phyloP scores from a whole-genome alignment of 2,329 filamentous ascomycete genomes.

The Sporothrix luriei region DNA sequence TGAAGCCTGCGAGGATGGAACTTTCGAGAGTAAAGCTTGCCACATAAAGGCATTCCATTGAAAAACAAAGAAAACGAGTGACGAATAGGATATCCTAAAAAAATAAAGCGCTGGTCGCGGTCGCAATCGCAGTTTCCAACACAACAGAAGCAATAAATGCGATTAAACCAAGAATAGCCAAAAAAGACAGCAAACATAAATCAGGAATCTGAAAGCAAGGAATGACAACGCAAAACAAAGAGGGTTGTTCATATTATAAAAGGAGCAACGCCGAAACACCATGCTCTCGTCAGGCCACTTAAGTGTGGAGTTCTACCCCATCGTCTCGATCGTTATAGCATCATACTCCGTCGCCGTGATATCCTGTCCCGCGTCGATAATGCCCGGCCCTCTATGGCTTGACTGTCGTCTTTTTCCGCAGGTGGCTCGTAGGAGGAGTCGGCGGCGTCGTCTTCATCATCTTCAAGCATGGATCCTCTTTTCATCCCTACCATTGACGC shows the following conservation, averaged over 20 bases:
- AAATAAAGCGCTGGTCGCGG: slow-evolving; percentile 32
- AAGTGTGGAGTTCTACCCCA: background rate
- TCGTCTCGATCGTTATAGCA: slow-evolving; percentile 51
- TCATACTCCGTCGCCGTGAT: slow-evolving; percentile 60
- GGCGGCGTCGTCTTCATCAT: slow-evolving; percentile 43
- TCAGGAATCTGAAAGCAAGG: slow-evolving; percentile 1
- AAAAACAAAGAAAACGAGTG: background rate
- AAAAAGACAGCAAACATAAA: slow-evolving; percentile 22
- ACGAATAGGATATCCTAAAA: slow-evolving; percentile 36
- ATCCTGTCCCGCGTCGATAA: slow-evolving; percentile 41
- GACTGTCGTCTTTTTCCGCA: slow-evolving; percentile 34
- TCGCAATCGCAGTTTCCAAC: slow-evolving; percentile 14
- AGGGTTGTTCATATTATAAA: slow-evolving; percentile 3
- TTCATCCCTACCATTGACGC: slow-evolving; percentile 49
- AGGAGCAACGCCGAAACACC: slow-evolving; percentile 26
- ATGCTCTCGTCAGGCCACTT: slow-evolving; percentile 17
- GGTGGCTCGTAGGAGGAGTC: slow-evolving; percentile 39
- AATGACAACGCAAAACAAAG: background rate
- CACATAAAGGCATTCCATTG: slow-evolving; percentile 1
- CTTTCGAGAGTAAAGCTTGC: background rate
- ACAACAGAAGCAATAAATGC: slow-evolving; percentile 5
- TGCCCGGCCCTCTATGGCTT: slow-evolving; percentile 35
- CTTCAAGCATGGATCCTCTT: slow-evolving; percentile 41
- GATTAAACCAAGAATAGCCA: background rate
- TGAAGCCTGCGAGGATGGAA: background rate